phyloP scores from a whole-genome alignment of 176 grass and related monocot species.

The Panicum miliaceum region DNA sequence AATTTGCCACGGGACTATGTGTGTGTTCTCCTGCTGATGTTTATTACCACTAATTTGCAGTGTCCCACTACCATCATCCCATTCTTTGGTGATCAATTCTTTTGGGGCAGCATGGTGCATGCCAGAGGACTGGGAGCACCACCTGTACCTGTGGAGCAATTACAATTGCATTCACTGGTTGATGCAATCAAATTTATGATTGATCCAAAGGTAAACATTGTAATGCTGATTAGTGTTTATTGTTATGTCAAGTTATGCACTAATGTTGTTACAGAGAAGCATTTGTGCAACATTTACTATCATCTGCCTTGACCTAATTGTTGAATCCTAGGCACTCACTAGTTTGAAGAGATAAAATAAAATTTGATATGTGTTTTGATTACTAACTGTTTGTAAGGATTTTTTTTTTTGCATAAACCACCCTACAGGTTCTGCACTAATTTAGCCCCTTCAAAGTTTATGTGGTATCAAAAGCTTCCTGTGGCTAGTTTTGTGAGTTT shows the following conservation, averaged over 20 bases:
- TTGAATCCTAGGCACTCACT: not conserved
- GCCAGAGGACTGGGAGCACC: constrained; percentile 66
- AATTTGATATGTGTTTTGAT: not conserved
- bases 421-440: not conserved
- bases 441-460: not conserved
- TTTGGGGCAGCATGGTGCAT: constrained; percentile 79
- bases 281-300: not conserved
- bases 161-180: constrained; percentile 56
- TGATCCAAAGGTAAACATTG: constrained; percentile 60
- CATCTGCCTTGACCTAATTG: not conserved
- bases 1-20: not conserved
- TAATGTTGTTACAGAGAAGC: not conserved
- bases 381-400: not conserved
- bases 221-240: not conserved
- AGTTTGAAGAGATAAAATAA: not conserved
- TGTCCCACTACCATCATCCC: constrained; percentile 76
- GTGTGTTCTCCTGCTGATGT: not conserved
- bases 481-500: not conserved
- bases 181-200: constrained; percentile 82
- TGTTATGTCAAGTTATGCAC: not conserved
- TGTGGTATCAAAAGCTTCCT: not conserved
- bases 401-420: not conserved
- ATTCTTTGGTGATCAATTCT: constrained; percentile 82
- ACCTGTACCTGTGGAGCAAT: constrained; percentile 71
- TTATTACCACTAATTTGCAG: constrained; percentile 49